Conservation (phyloP, 106 monocot genomes). For the Apostasia shenzhenica region DNA sequence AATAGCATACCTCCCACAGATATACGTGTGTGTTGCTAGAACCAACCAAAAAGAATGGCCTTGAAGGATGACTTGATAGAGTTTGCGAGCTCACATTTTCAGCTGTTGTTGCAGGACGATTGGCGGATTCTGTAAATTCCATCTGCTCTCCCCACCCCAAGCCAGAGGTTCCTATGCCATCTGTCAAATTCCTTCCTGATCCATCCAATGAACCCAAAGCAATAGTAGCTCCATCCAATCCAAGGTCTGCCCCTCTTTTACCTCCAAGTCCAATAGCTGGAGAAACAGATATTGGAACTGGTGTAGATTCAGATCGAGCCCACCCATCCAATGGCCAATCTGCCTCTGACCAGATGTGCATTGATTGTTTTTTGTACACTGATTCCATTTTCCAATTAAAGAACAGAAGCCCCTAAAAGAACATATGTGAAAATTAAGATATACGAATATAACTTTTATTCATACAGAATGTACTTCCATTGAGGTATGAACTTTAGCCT, state of each 20-base stretch:
- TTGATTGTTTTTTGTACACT: slow-evolving; percentile 16
- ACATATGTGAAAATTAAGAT: neutral
- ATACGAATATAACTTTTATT: neutral
- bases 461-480: neutral
- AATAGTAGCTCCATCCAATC: slow-evolving; percentile 55
- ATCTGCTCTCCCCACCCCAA: slow-evolving; percentile 78
- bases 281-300: slow-evolving; percentile 58
- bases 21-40: slow-evolving; percentile 85
- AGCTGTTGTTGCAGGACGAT: slow-evolving; percentile 62
- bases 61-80: slow-evolving; percentile 70
- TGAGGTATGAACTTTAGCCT: neutral
- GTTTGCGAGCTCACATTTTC: slow-evolving; percentile 62
- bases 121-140: slow-evolving; percentile 51
- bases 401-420: slow-evolving; percentile 66
- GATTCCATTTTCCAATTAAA: slow-evolving; percentile 45
- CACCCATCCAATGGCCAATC: slow-evolving; percentile 85
- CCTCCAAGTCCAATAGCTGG: slow-evolving; percentile 48
- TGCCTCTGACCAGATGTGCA: slow-evolving; percentile 73
- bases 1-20: slow-evolving; percentile 78
- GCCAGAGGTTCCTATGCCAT: slow-evolving; percentile 78
- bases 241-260: slow-evolving; percentile 60
- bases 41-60: slow-evolving; percentile 81
- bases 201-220: slow-evolving; percentile 45
- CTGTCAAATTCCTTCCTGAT: slow-evolving; percentile 72
- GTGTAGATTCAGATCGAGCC: slow-evolving; percentile 65